Evolutionary conservation across 345 rosid species (phyloP).

Genomic region (Psidium friedrichsthalianum): DNA sequence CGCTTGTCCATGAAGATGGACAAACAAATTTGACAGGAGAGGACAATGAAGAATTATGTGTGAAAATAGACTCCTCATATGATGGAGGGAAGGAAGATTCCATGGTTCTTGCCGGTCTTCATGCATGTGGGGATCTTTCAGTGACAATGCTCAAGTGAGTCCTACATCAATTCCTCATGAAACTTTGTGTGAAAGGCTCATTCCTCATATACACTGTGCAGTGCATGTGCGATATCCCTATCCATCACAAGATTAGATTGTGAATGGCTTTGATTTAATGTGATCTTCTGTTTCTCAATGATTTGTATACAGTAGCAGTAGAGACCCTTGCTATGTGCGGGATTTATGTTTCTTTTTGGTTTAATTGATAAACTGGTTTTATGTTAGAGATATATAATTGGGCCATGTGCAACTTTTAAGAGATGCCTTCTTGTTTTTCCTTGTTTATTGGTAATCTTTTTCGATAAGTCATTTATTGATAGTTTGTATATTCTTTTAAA

Average conservation of each 20-base stretch:
- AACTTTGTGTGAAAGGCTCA: neutral
- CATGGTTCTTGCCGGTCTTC: conserved; percentile 85
- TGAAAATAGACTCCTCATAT: conserved; percentile 10
- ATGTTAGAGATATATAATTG: neutral
- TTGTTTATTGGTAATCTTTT: neutral
- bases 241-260: neutral
- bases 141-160: conserved; percentile 85
- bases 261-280: neutral
- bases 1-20: conserved; percentile 16
- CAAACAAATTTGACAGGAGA: conserved; percentile 8
- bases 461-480: neutral
- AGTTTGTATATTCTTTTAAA: neutral
- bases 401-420: neutral
- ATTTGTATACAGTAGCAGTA: neutral
- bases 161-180: neutral
- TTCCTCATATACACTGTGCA: neutral
- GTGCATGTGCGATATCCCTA: neutral
- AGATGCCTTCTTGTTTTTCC: neutral
- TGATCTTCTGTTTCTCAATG: neutral
- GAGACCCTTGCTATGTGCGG: neutral
- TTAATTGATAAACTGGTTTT: neutral
- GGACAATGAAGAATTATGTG: conserved; percentile 2
- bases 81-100: conserved; percentile 18
- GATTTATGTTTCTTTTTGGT: neutral
- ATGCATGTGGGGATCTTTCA: conserved; percentile 96